Evolutionary conservation across 768 basidiomycete species (phyloP).

Genomic region (Tylopilus plumbeoviolaceoides): DNA sequence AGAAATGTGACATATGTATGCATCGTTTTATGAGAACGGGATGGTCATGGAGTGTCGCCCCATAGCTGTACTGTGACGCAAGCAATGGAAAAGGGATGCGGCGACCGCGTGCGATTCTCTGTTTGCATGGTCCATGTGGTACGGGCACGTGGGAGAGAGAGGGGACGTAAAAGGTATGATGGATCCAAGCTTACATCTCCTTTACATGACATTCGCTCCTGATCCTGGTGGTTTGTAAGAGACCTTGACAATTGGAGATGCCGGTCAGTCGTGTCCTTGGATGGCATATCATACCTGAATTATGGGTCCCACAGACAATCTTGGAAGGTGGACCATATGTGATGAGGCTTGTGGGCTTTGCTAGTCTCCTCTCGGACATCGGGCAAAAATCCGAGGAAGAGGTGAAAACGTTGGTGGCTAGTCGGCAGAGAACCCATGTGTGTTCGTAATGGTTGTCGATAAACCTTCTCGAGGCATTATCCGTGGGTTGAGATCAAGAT

Average conservation of each 20-base stretch:
- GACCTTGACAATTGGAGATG: slow-evolving; percentile 1
- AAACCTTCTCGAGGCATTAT: slow-evolving; percentile 6
- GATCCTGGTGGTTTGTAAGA: slow-evolving; percentile 1
- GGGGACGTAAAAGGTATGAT: slow-evolving; percentile 8
- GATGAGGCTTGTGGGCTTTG: neutral
- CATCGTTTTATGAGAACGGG: slow-evolving; percentile 1
- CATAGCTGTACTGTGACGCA: slow-evolving; percentile 7
- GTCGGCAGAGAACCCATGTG: neutral
- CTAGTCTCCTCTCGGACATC: neutral
- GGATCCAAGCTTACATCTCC: slow-evolving; percentile 1
- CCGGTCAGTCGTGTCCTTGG: neutral
- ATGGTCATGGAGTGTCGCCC: slow-evolving; percentile 1
- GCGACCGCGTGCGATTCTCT: slow-evolving; percentile 9
- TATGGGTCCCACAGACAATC: neutral
- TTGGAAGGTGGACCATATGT: neutral
- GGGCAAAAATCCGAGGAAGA: neutral
- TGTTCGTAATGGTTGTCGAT: slow-evolving; percentile 12
- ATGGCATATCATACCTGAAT: slow-evolving; percentile 1
- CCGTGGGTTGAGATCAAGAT: slow-evolving; percentile 3
- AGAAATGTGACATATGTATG: slow-evolving; percentile 4
- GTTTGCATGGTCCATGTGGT: slow-evolving; percentile 11
- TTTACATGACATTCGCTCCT: neutral
- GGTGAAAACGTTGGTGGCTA: neutral
- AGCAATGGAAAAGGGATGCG: neutral
- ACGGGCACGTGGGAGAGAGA: slow-evolving; percentile 7